Conservation (phyloP, 495 filamentous ascomycete species). For the Neurospora tetrasperma region DNA sequence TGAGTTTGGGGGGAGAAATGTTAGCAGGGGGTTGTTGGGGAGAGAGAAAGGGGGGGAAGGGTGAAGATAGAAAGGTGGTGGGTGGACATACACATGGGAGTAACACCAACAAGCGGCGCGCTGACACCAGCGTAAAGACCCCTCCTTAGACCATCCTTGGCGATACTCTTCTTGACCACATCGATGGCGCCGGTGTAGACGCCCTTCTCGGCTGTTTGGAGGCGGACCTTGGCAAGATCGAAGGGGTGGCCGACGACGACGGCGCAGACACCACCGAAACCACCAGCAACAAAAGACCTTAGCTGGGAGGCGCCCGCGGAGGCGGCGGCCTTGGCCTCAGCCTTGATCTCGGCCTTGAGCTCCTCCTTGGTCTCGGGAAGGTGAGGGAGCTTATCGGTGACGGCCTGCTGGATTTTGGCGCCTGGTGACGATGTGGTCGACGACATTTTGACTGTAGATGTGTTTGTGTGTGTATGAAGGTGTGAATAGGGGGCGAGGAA, state of each 20-base stretch:
- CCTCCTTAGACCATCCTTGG: slow-evolving; percentile 70
- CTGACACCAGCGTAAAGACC: slow-evolving; percentile 96
- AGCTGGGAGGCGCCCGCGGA: slow-evolving; percentile 40
- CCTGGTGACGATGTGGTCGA: slow-evolving; percentile 19
- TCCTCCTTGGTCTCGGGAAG: slow-evolving; percentile 42
- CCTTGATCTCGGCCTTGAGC: slow-evolving; percentile 39
- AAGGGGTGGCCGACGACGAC: slow-evolving; percentile 94
- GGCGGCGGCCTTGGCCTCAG: slow-evolving; percentile 36
- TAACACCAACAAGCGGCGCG: slow-evolving; percentile 88
- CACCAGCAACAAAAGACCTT: slow-evolving; percentile 79
- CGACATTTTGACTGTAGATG: slow-evolving; percentile 14
- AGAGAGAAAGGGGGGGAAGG: not conserved
- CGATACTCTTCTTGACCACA: slow-evolving; percentile 78
- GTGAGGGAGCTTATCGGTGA: slow-evolving; percentile 38
- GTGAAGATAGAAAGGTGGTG: not conserved
- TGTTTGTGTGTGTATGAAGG: not conserved
- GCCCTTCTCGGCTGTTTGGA: slow-evolving; percentile 92
- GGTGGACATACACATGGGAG: slow-evolving; percentile 83
- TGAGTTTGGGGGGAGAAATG: not conserved
- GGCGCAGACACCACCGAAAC: slow-evolving; percentile 87
- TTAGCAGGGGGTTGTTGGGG: not conserved
- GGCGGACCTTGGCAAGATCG: slow-evolving; percentile 90
- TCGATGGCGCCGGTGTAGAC: slow-evolving; percentile 87
- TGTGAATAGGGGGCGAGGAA: not conserved
- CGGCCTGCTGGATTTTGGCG: slow-evolving; percentile 25